Evolutionary conservation across 208 protist genomes (phyloP).

Genomic region (Leishmania guyanensis): DNA sequence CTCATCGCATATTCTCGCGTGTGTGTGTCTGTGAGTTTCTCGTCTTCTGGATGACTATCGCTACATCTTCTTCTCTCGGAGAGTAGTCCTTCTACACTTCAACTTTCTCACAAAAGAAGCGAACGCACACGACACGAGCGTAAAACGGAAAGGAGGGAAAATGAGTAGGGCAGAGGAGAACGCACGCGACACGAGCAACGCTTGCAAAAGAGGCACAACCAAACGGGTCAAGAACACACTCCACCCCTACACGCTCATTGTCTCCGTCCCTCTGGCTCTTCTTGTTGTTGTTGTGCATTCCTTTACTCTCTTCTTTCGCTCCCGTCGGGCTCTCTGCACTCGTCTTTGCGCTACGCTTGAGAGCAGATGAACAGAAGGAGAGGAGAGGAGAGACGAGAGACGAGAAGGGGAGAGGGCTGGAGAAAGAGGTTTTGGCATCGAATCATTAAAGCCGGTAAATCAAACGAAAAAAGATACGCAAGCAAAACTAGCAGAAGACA

Average conservation of each 20-base stretch:
- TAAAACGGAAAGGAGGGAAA: constrained; percentile 3
- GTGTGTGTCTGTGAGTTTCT: no score
- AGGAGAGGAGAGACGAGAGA: constrained; percentile 5
- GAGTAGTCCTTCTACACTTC: no score
- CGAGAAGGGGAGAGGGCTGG: background rate
- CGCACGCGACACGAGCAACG: background rate
- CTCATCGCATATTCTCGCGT: no score
- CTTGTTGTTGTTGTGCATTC: background rate
- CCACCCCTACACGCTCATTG: background rate
- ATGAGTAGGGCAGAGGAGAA: background rate
- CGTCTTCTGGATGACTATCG: no score
- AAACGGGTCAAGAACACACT: constrained; percentile 16
- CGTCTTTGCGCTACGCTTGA: background rate
- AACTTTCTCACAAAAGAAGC: no score
- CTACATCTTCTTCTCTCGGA: no score
- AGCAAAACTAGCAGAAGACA: background rate
- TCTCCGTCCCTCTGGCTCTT: no score
- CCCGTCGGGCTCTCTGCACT: background rate
- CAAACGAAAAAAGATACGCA: background rate
- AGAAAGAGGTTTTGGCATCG: constrained; percentile 1
- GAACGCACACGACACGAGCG: no score
- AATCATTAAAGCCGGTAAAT: background rate
- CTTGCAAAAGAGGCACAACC: constrained; percentile 16
- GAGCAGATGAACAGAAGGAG: constrained; percentile 17
- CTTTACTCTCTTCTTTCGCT: constrained; percentile 4